A percentile compares a stretch with the other conserved stretches of the same genome.
Evolutionary conservation across 2,329 filamentous ascomycete genomes (phyloP).

Genomic region (Epichloe coenophiala): DNA sequence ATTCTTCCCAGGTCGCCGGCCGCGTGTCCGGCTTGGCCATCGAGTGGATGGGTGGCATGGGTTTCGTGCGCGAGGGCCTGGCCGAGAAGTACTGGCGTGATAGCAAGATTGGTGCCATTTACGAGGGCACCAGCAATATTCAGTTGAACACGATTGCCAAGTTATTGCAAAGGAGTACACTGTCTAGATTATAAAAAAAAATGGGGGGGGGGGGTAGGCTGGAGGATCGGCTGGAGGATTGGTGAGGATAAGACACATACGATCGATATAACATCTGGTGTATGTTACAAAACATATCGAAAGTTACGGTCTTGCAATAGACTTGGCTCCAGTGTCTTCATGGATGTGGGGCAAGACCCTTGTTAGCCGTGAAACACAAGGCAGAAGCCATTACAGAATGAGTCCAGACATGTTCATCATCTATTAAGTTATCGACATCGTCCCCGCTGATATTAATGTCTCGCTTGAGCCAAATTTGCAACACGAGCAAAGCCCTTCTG

Average conservation of each 20-base stretch:
- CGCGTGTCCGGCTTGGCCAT: conserved; percentile 74
- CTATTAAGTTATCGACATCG: neutral
- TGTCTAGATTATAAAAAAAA: conserved; percentile 10
- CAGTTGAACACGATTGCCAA: conserved; percentile 56
- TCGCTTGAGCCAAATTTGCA: neutral
- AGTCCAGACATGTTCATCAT: too few relatives aligned
- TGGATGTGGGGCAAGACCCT: too few relatives aligned
- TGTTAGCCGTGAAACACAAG: too few relatives aligned
- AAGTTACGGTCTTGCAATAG: neutral
- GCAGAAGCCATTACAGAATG: too few relatives aligned
- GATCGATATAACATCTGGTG: too few relatives aligned
- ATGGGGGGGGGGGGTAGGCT: fast-evolving
- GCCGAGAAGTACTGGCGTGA: conserved; percentile 98
- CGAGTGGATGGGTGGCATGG: conserved; percentile 99
- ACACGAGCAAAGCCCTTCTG: neutral
- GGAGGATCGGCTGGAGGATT: too few relatives aligned
- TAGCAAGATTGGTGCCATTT: conserved; percentile 97
- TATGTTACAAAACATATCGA: too few relatives aligned
- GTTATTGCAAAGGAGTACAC: conserved; percentile 48
- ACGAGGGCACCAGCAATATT: conserved; percentile 79
- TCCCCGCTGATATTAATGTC: neutral
- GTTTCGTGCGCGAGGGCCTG: conserved; percentile 88
- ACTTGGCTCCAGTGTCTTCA: neutral
- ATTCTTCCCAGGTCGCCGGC: conserved; percentile 82
- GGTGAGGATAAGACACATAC: too few relatives aligned